phyloP scores from a whole-genome alignment of 441 rosid genomes.

The Aquilaria agallochum region DNA sequence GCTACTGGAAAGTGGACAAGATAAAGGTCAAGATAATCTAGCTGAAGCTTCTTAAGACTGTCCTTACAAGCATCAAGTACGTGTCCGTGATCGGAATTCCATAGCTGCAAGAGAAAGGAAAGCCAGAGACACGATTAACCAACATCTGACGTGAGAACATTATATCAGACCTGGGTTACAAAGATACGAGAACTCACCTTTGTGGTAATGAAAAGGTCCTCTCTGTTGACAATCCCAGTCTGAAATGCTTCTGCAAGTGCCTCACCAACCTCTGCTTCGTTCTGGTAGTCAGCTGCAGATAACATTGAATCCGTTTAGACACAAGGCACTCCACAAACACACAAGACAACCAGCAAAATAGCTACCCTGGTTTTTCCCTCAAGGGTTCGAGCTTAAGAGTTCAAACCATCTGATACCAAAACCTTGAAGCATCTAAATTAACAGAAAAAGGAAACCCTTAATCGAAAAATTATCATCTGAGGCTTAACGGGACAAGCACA shows the following conservation, averaged over 20 bases:
- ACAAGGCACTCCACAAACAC: not conserved
- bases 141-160: too few relatives aligned
- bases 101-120: conserved; percentile 46
- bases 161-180: not conserved
- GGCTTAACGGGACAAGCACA: too few relatives aligned
- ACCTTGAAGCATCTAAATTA: too few relatives aligned
- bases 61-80: conserved; percentile 87
- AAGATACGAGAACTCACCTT: conserved; percentile 40
- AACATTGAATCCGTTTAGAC: not conserved
- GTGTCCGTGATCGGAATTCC: conserved; percentile 96
- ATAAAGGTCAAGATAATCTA: conserved; percentile 85
- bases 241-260: conserved; percentile 73
- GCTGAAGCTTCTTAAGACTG: conserved; percentile 86
- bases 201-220: conserved; percentile 87
- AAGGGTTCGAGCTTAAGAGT: too few relatives aligned
- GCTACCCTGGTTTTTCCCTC: too few relatives aligned
- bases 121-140: not conserved
- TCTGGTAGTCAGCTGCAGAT: conserved; percentile 75
- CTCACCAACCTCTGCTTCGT: conserved; percentile 85
- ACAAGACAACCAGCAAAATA: conserved; percentile 13
- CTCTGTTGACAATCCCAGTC: conserved; percentile 72
- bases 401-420: too few relatives aligned
- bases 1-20: conserved; percentile 92
- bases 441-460: too few relatives aligned
- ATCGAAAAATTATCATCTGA: too few relatives aligned